phyloP scores from a whole-genome alignment of 768 basidiomycete genomes.

The Suillus weaverae region DNA sequence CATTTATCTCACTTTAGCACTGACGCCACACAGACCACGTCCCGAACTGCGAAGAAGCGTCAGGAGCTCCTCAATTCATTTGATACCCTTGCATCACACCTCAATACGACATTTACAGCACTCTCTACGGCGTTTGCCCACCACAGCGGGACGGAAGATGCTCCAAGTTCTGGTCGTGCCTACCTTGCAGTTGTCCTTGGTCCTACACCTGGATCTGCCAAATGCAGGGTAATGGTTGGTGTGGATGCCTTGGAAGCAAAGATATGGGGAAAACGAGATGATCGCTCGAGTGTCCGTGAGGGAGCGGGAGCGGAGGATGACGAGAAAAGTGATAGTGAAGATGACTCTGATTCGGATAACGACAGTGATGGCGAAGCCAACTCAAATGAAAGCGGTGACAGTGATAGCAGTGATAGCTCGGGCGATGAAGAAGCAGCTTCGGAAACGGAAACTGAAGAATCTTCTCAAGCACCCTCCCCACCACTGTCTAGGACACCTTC shows the following conservation, averaged over 20 bases:
- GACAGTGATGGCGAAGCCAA: conserved; percentile 22
- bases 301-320: conserved; percentile 30
- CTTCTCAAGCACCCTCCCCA: conserved; percentile 28
- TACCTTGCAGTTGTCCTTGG: conserved; percentile 68
- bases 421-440: conserved; percentile 6
- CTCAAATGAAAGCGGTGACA: neutral
- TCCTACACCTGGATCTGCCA: conserved; percentile 61
- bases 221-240: conserved; percentile 58
- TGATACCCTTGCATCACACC: conserved; percentile 72
- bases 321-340: neutral
- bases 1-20: neutral
- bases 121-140: conserved; percentile 66
- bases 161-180: conserved; percentile 29
- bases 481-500: conserved; percentile 14
- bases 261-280: conserved; percentile 27
- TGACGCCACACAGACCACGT: conserved; percentile 35
- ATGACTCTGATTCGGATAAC: conserved; percentile 15
- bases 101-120: conserved; percentile 71
- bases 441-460: conserved; percentile 19
- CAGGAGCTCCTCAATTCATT: conserved; percentile 62
- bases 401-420: conserved; percentile 6
- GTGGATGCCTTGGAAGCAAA: conserved; percentile 63
- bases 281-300: neutral
- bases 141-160: conserved; percentile 9
- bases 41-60: conserved; percentile 57